These are phyloP conservation scores for Ceratobasidium sp. DNA, from an alignment of 1,284 basidiomycete species.

Conservation along the genomic window DNA sequence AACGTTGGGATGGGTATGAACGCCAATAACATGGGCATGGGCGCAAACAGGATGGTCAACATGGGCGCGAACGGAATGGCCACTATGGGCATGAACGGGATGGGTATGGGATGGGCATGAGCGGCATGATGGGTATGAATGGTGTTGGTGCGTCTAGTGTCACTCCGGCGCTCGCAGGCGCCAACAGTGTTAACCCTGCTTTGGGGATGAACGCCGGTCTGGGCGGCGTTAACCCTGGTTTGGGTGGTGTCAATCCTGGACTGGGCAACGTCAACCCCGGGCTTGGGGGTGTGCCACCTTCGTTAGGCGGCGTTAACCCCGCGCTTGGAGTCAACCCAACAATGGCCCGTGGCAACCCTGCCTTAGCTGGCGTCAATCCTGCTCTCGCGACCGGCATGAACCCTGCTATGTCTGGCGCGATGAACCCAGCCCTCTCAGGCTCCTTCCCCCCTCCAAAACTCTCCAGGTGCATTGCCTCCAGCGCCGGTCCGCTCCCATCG, in stretches of 20 bases:
- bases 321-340: slow-evolving; percentile 25
- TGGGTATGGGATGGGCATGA: slow-evolving; percentile 38
- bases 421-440: slow-evolving; percentile 18
- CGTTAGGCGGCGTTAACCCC: slow-evolving; percentile 10
- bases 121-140: slow-evolving; percentile 29
- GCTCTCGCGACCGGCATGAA: slow-evolving; percentile 46
- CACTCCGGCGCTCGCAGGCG: slow-evolving; percentile 9
- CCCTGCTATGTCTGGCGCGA: slow-evolving; percentile 37
- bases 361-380: slow-evolving; percentile 31
- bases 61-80: slow-evolving; percentile 13
- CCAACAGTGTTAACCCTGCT: slow-evolving; percentile 30
- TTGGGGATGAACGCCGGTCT: slow-evolving; percentile 10
- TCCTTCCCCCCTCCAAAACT: slow-evolving; percentile 44
- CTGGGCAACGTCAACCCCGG: slow-evolving; percentile 3
- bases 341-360: slow-evolving; percentile 28
- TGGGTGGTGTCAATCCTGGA: slow-evolving; percentile 24
- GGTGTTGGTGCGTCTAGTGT: slow-evolving; percentile 3
- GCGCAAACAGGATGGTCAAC: neutral
- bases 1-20: slow-evolving; percentile 31
- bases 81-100: slow-evolving; percentile 18
- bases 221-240: slow-evolving; percentile 4
- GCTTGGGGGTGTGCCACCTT: neutral
- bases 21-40: slow-evolving; percentile 24
- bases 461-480: slow-evolving; percentile 49
- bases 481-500: slow-evolving; percentile 53